Conservation (phyloP, 768 basidiomycete genomes). For the Boletus tylopilopsis region DNA sequence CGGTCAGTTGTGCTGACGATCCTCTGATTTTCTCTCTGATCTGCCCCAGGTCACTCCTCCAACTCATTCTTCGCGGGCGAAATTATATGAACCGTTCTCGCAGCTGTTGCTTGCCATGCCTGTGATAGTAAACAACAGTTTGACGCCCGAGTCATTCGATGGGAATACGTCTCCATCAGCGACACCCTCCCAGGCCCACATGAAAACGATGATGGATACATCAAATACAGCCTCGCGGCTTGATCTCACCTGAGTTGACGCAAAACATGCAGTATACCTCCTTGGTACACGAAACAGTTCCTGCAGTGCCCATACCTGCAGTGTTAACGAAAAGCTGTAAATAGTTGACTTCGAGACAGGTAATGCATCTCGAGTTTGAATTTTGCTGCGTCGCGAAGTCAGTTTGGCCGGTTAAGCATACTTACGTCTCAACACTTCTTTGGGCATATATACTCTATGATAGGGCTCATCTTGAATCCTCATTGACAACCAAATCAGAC, state of each 20-base stretch:
- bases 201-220: conserved; percentile 14
- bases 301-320: neutral
- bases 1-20: conserved; percentile 38
- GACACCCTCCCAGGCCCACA: conserved; percentile 21
- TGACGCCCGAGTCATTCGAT: conserved; percentile 59
- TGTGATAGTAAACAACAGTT: conserved; percentile 31
- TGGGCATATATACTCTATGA: too few relatives aligned
- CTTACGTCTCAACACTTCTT: too few relatives aligned
- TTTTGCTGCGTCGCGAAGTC: too few relatives aligned
- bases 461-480: too few relatives aligned
- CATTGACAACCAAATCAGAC: too few relatives aligned
- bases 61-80: conserved; percentile 32
- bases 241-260: conserved; percentile 29
- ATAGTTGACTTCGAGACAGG: neutral
- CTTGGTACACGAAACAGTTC: neutral
- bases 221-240: conserved; percentile 17
- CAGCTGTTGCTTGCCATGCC: conserved; percentile 27
- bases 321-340: neutral
- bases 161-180: conserved; percentile 51
- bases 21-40: conserved; percentile 5
- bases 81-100: conserved; percentile 39
- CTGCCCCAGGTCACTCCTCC: conserved; percentile 48
- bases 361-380: neutral
- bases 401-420: too few relatives aligned
- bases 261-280: neutral